Evolutionary conservation across 2,329 filamentous ascomycete species (phyloP).

Genomic region (Aureobasidium mangrovei): DNA sequence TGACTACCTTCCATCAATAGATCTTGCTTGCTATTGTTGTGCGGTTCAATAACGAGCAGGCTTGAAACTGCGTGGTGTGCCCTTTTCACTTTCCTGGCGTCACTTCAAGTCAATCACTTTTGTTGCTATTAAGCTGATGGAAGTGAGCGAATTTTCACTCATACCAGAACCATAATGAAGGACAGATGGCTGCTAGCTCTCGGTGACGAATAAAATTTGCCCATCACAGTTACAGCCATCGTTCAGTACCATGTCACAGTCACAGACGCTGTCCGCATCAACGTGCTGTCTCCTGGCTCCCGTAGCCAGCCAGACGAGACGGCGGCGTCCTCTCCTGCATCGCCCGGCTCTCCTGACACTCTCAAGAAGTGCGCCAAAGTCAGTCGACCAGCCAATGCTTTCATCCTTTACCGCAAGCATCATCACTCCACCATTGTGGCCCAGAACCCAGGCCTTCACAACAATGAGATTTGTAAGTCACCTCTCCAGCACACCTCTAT

Average conservation of each 20-base stretch:
- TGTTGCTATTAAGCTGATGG: no score
- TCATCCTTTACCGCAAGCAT: constrained; percentile 38
- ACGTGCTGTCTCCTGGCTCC: constrained; percentile 11
- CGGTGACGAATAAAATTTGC: no score
- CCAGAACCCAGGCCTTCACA: constrained; percentile 33
- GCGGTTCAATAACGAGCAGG: neutral
- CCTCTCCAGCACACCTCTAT: neutral
- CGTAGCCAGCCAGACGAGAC: neutral
- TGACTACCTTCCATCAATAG: neutral
- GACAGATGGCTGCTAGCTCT: no score
- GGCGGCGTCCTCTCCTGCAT: neutral
- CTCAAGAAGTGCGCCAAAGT: constrained; percentile 24
- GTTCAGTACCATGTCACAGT: neutral
- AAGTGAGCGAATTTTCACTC: no score
- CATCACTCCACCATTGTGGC: constrained; percentile 30
- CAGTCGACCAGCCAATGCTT: constrained; percentile 38
- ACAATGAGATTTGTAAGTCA: constrained; percentile 38
- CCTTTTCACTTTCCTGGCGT: no score
- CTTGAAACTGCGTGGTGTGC: neutral
- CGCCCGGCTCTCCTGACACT: neutral
- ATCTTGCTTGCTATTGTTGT: neutral
- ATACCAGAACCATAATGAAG: no score
- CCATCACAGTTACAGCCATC: no score
- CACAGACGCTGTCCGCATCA: constrained; percentile 2
- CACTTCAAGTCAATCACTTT: no score